Evolutionary conservation across 148 eudicot genomes (phyloP).

Genomic region (Vaccinium macrocarpon): DNA sequence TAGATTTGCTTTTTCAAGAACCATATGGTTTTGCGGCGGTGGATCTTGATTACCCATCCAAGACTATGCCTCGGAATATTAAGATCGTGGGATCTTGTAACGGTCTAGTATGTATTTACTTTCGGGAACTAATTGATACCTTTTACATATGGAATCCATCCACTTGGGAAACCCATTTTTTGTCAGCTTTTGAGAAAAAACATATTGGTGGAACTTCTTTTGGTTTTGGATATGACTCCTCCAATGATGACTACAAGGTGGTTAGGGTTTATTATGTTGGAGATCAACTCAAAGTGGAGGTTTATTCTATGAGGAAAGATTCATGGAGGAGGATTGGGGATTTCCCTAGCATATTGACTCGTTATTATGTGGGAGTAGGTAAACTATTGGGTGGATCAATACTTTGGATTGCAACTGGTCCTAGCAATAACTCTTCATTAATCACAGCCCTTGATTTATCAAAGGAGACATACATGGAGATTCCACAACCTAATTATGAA

Average conservation of each 20-base stretch:
- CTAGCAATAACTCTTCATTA: neutral
- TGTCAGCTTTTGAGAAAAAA: neutral
- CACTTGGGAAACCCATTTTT: neutral
- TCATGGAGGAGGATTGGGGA: conserved; percentile 8
- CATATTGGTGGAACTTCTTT: neutral
- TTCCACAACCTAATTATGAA: conserved; percentile 9
- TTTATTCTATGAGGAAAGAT: neutral
- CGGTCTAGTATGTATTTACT: conserved; percentile 3
- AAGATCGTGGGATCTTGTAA: conserved; percentile 3
- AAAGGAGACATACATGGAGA: conserved; percentile 4
- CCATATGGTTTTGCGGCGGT: neutral
- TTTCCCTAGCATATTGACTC: neutral
- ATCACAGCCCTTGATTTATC: conserved; percentile 11
- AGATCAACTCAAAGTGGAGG: neutral
- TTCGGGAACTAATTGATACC: neutral
- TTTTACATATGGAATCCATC: conserved; percentile 1
- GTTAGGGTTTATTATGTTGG: neutral
- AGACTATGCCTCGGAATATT: neutral
- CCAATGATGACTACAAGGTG: conserved; percentile 13
- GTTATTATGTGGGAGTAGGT: neutral
- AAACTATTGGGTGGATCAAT: neutral
- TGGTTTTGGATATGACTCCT: conserved; percentile 11
- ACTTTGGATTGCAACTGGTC: neutral
- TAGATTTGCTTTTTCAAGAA: neutral
- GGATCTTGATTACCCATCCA: neutral